phyloP scores from a whole-genome alignment of 1,284 basidiomycete species.

The Athelia sp. region DNA sequence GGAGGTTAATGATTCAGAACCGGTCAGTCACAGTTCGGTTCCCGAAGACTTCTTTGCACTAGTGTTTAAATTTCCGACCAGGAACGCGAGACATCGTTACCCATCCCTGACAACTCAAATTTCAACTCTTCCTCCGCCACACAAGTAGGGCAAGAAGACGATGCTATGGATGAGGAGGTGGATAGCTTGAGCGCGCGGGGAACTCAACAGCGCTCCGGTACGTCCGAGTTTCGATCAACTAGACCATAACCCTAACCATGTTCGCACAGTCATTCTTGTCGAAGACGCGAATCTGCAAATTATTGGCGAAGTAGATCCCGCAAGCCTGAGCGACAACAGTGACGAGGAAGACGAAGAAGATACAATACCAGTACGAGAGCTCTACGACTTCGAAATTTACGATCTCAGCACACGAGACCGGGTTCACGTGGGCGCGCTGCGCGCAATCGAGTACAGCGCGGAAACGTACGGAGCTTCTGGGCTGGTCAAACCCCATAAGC shows the following conservation, averaged over 20 bases:
- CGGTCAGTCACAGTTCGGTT: background rate
- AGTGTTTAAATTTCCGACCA: too few species aligned
- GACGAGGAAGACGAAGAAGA: slow-evolving; percentile 20
- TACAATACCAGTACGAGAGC: slow-evolving; percentile 44
- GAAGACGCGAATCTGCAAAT: slow-evolving; percentile 32
- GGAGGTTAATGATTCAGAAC: background rate
- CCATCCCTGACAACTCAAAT: background rate
- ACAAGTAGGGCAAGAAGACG: background rate
- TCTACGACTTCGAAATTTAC: slow-evolving; percentile 49
- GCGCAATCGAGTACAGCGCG: slow-evolving; percentile 18
- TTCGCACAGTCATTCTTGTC: slow-evolving; percentile 2
- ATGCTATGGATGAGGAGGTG: background rate
- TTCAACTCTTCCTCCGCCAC: background rate
- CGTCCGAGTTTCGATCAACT: too few species aligned
- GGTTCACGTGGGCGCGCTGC: slow-evolving; percentile 31
- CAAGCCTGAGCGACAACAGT: slow-evolving; percentile 18
- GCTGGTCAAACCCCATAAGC: slow-evolving; percentile 24
- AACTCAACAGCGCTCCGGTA: too few species aligned
- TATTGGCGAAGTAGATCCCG: slow-evolving; percentile 26
- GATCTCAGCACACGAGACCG: slow-evolving; percentile 27
- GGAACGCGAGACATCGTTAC: too few species aligned
- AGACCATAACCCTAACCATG: too few species aligned
- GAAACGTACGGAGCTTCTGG: slow-evolving; percentile 28
- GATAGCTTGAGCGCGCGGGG: too few species aligned
- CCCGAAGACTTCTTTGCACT: background rate